Evolutionary conservation across 140 eudicot genomes (phyloP), one percentile per base, ranked within the genome.

Genomic region (Cichorium intybus): DNA sequence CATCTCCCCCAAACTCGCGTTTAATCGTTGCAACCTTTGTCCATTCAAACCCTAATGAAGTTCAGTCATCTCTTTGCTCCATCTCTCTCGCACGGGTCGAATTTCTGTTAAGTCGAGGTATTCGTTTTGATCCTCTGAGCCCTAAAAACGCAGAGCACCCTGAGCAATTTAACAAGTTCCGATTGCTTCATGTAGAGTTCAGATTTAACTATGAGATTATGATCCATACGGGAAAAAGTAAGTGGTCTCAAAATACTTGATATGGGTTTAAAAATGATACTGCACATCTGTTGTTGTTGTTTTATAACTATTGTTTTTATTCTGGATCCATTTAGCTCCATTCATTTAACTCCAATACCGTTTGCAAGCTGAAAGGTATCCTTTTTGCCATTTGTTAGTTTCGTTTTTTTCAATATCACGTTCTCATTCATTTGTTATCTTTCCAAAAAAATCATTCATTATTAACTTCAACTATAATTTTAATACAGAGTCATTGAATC

Each of bases 131-230:
- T n/a, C 68, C 66, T 68, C 53, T 43, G 78, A 45, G 74, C 63
- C 52, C 61, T 70, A 35, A 56, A 61, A 22, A 47, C 80, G 57
- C 84, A 75, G 21, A 89, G 77, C 61, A 81, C 62, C 61, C 87
- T 73, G 28, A 93, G 80, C 80, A 93, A 67, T 88, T 84, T 93
- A 27, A 93, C 79, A 61, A 89, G 66, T 73, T 86, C 90, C 75
- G 89, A 76, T 72, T 66, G 77, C 51, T 78, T 70, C 56, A 53
- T 45, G 80, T 65, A 56, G 45, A 22, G 60, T 29, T 67, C 63
- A 37, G 75, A 15, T 46, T 65, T 31, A 50, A 29, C 55, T 16
- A 35, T 24, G 29, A 63, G 22, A 76, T 77, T 66, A 10, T 26
- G 58, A 41, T 52, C 70, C 11, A 49, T 33, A 34, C 27, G 23